Base-by-base conservation (phyloP, 345 rosid genomes). In the Syzygium jambos region DNA sequence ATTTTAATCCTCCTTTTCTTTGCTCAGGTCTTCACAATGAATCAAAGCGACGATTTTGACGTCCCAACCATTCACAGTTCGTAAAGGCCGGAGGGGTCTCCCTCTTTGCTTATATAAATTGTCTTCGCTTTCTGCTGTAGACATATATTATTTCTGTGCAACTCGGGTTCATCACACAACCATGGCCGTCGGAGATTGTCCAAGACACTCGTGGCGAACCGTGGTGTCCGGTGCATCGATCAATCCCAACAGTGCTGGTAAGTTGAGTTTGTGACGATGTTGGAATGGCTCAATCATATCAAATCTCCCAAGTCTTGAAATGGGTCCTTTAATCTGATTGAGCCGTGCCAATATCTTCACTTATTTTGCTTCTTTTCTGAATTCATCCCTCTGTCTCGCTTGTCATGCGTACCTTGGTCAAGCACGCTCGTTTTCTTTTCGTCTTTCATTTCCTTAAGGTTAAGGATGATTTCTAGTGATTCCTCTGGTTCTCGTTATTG, bases 281-380 rank as follows among this genome's bases (percentile, higher is more conserved):
- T 94, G 95, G 95, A 46, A 93, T 89, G 94, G 94, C 92, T 94
- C 95, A 94, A 94, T 94, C 95, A 92, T 87, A 88, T 92, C 65
- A 91, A 92, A 92, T 92, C 88, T 91, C 95, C 90, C 90, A 52
- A 88, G 57, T 11, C 55, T 52, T 15, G 43, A 34, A 25, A 86
- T 89, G 93, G 93, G 92, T 91, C 92, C 77, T 94, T 92, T 94
- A 87, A 91, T 93, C 92, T 93, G 96, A 94, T 94, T 94, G 95
- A 94, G 94, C 96, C 96, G 95, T 89, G 96, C 96, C 94, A 94
- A 93, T 94, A 93, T 94, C 96, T 29, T 84, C 86, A 30, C 59
- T 38, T 38, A 0, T 19, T 41, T 73, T 73, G 27, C 49, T 73
- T 68, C 80, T 19, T 34, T 21, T 1, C 82, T 73, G 82, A 73